Conservation (phyloP, 768 basidiomycete species). For the Leccinum disarticulatum region DNA sequence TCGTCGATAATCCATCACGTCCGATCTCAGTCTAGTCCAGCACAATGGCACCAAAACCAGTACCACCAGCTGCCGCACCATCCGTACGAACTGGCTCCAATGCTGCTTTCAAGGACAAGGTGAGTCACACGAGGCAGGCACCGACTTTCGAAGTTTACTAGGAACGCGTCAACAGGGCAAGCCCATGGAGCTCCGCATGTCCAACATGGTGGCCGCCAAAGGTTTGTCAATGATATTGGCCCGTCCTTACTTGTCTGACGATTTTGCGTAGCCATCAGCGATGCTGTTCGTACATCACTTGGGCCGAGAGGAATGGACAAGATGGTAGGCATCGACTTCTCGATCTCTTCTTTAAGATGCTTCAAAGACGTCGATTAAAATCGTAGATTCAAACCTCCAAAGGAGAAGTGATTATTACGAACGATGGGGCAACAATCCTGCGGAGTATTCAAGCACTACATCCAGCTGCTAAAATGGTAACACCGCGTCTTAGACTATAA, state of each 20-base stretch:
- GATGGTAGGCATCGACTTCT: constrained; percentile 78
- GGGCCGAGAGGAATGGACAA: constrained; percentile 99
- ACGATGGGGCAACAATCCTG: constrained; percentile 97
- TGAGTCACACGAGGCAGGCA: constrained; percentile 21
- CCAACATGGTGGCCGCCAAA: constrained; percentile 98
- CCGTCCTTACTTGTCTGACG: constrained; percentile 3
- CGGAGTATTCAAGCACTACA: constrained; percentile 95
- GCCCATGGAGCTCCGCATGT: constrained; percentile 95
- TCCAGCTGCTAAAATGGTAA: constrained; percentile 97
- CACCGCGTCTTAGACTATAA: neutral
- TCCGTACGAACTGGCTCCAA: constrained; percentile 51
- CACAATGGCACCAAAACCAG: constrained; percentile 31
- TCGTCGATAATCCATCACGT: constrained; percentile 15
- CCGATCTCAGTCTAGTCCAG: constrained; percentile 11
- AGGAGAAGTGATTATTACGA: constrained; percentile 97
- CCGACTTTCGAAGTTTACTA: neutral
- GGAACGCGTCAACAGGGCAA: constrained; percentile 68
- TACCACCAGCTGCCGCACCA: constrained; percentile 24
- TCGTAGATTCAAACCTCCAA: constrained; percentile 90
- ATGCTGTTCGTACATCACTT: constrained; percentile 94
- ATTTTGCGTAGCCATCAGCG: constrained; percentile 76
- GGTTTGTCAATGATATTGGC: constrained; percentile 43
- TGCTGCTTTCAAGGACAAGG: constrained; percentile 88
- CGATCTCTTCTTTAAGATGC: constrained; percentile 12
- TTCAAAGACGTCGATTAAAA: constrained; percentile 13